phyloP scores from a whole-genome alignment of 306 rosid genomes.

The Cicer cuneatum region DNA sequence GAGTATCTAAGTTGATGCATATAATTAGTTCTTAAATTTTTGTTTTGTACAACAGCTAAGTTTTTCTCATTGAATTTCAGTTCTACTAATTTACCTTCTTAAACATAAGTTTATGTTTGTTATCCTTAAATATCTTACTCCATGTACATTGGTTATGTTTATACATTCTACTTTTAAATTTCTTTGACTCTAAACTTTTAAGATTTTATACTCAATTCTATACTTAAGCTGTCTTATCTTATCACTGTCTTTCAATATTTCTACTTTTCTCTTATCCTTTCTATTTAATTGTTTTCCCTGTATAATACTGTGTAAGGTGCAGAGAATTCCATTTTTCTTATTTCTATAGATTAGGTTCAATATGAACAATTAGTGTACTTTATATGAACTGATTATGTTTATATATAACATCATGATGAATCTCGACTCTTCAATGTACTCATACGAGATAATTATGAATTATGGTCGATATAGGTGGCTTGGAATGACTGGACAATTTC shows the following conservation, averaged over 20 bases:
- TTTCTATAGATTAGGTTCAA: background rate
- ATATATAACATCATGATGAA: constrained; percentile 23
- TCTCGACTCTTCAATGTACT: constrained; percentile 31
- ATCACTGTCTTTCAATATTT: background rate
- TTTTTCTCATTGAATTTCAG: background rate
- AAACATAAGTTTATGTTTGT: background rate
- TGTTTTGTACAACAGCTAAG: background rate
- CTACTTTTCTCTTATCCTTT: background rate
- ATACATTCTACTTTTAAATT: background rate
- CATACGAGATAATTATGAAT: constrained; percentile 16
- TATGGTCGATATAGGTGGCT: constrained; percentile 69
- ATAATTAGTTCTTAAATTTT: background rate
- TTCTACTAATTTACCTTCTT: background rate
- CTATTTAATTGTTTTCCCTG: background rate
- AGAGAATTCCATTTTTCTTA: background rate
- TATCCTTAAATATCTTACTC: background rate
- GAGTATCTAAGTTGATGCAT: background rate
- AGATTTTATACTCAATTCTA: background rate
- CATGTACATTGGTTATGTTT: constrained; percentile 1
- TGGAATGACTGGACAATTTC: constrained; percentile 78
- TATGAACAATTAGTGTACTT: constrained; percentile 11
- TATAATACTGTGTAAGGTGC: background rate
- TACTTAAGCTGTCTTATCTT: background rate
- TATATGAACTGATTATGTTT: constrained; percentile 6
- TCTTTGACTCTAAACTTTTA: background rate